These are phyloP conservation scores for Arabis hirsuta DNA, from an alignment of 345 rosid species.

Conservation along the genomic window DNA sequence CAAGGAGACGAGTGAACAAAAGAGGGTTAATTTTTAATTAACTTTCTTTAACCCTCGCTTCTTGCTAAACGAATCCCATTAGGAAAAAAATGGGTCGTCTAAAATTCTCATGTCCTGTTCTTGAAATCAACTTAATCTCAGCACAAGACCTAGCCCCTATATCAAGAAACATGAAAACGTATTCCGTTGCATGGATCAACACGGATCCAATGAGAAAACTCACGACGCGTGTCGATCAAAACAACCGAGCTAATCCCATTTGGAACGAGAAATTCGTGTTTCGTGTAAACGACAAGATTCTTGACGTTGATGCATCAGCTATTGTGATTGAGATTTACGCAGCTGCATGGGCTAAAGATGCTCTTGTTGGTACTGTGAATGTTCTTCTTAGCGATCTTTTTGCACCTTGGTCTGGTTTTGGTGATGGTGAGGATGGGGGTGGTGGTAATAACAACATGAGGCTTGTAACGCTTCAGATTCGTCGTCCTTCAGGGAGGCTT, in stretches of 20 bases:
- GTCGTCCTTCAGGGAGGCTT: conserved; percentile 89
- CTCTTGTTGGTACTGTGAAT: conserved; percentile 65
- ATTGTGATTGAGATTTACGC: conserved; percentile 82
- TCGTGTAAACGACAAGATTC: conserved; percentile 67
- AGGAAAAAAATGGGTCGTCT: conserved; percentile 27
- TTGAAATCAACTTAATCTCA: conserved; percentile 75
- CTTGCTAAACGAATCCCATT: conserved; percentile 32
- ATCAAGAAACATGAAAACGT: conserved; percentile 81
- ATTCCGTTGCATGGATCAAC: conserved; percentile 78
- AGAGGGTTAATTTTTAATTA: background rate
- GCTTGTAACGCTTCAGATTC: conserved; percentile 58
- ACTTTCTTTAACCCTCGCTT: conserved; percentile 28
- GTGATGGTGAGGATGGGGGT: conserved; percentile 31
- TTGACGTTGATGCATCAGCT: conserved; percentile 58
- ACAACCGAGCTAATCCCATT: conserved; percentile 62
- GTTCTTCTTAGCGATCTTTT: conserved; percentile 64
- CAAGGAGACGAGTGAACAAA: conserved; percentile 28
- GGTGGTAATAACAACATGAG: conserved; percentile 44
- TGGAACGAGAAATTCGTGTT: conserved; percentile 95
- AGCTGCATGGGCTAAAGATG: conserved; percentile 86
- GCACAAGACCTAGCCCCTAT: conserved; percentile 78
- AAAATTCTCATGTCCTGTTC: conserved; percentile 58
- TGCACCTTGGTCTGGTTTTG: conserved; percentile 44
- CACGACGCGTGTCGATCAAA: conserved; percentile 72
- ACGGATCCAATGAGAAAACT: conserved; percentile 68